phyloP scores from a whole-genome alignment of 2,329 filamentous ascomycete genomes.

The Cladosporium austrohemisphaericum region DNA sequence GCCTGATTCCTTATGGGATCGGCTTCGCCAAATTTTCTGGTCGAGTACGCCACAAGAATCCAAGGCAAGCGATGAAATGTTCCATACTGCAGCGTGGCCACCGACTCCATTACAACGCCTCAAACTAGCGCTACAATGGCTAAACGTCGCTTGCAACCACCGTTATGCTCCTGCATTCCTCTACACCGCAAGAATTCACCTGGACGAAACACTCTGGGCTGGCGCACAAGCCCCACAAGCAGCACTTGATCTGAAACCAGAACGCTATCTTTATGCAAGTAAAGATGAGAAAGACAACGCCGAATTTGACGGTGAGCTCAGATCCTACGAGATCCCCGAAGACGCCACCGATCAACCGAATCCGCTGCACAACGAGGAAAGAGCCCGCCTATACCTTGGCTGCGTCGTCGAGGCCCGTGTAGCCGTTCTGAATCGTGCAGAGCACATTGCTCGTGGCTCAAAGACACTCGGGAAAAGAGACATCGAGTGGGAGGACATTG shows the following conservation, averaged over 20 bases:
- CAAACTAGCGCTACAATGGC: slow-evolving; percentile 28
- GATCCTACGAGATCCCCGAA: slow-evolving; percentile 8
- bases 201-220: slow-evolving; percentile 25
- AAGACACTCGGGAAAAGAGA: slow-evolving; percentile 14
- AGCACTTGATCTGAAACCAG: slow-evolving; percentile 22
- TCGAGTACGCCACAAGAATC: background rate
- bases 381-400: slow-evolving; percentile 22
- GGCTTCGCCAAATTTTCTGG: background rate
- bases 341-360: slow-evolving; percentile 20
- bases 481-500: slow-evolving; percentile 7
- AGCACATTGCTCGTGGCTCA: background rate
- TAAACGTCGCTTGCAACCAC: slow-evolving; percentile 19
- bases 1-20: background rate
- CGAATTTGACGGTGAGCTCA: slow-evolving; percentile 10
- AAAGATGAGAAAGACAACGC: slow-evolving; percentile 21
- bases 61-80: slow-evolving; percentile 16
- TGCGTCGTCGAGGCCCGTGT: slow-evolving; percentile 25
- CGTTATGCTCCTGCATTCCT: slow-evolving; percentile 30
- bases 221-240: slow-evolving; percentile 21
- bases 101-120: slow-evolving; percentile 23
- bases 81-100: slow-evolving; percentile 28
- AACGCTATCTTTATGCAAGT: slow-evolving; percentile 27
- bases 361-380: slow-evolving; percentile 21
- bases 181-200: slow-evolving; percentile 22
- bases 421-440: background rate